Evolutionary conservation across 306 rosid genomes (phyloP).

Genomic region (Quercus glauca): DNA sequence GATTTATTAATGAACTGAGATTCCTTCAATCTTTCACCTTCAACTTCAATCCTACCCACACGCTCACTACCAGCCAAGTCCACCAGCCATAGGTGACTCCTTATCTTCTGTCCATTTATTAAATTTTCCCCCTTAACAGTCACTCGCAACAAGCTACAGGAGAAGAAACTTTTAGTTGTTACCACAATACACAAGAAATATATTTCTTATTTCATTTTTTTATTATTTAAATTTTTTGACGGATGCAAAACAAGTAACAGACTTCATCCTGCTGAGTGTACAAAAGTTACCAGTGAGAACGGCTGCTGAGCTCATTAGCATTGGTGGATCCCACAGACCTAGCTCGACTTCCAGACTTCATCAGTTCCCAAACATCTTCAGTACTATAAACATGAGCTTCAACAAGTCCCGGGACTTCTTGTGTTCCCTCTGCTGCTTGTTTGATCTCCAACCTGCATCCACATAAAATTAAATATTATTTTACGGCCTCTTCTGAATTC

Average conservation of each 20-base stretch:
- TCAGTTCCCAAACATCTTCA: slow-evolving; percentile 80
- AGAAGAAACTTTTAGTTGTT: slow-evolving; percentile 26
- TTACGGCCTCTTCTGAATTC: background rate
- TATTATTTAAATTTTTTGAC: background rate
- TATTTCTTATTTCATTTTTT: background rate
- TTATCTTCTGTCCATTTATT: slow-evolving; percentile 73
- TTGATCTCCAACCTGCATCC: slow-evolving; percentile 80
- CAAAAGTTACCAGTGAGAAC: slow-evolving; percentile 81
- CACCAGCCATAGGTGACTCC: slow-evolving; percentile 96
- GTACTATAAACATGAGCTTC: slow-evolving; percentile 69
- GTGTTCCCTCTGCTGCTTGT: slow-evolving; percentile 93
- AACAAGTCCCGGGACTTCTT: slow-evolving; percentile 93
- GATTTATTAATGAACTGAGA: slow-evolving; percentile 96
- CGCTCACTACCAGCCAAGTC: slow-evolving; percentile 99
- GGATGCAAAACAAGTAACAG: background rate
- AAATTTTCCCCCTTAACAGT: slow-evolving; percentile 73
- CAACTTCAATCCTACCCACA: slow-evolving; percentile 92
- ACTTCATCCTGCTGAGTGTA: background rate
- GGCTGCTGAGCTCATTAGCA: slow-evolving; percentile 95
- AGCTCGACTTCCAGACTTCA: slow-evolving; percentile 69
- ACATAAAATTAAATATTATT: slow-evolving; percentile 2
- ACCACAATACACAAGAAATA: background rate
- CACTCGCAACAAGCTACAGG: slow-evolving; percentile 79
- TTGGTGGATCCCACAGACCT: slow-evolving; percentile 97
- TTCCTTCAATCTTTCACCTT: slow-evolving; percentile 96